Conservation (phyloP, 352 stramenopile species). For the Phytophthora cactorum region DNA sequence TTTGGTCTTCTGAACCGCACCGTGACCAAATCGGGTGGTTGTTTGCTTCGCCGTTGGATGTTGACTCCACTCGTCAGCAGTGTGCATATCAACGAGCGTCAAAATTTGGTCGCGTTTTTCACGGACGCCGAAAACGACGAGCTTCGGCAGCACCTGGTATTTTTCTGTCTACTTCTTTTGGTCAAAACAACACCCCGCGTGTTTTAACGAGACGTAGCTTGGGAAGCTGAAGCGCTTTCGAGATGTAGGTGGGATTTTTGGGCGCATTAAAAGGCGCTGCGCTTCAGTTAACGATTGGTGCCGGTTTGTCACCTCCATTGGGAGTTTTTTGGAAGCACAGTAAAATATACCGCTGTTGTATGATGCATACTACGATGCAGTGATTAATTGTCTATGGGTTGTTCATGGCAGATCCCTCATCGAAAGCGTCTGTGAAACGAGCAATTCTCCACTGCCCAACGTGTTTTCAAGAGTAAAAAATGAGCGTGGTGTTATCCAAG, state of each 20-base stretch:
- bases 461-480: conserved; percentile 40
- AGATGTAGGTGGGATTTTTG: conserved; percentile 70
- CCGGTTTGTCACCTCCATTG: conserved; percentile 61
- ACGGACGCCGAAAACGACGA: conserved; percentile 55
- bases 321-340: conserved; percentile 66
- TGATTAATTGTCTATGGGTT: not conserved
- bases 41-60: conserved; percentile 81
- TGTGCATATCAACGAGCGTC: conserved; percentile 56
- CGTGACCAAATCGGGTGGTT: conserved; percentile 68
- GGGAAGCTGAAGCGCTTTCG: conserved; percentile 67
- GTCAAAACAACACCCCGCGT: not conserved
- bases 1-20: conserved; percentile 84
- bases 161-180: not conserved
- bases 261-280: conserved; percentile 65
- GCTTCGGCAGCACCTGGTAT: conserved; percentile 65
- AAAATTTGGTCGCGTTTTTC: conserved; percentile 71
- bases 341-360: conserved; percentile 35
- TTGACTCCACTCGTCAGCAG: conserved; percentile 66
- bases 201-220: conserved; percentile 39
- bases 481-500: conserved; percentile 56
- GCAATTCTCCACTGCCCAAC: conserved; percentile 28
- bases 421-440: conserved; percentile 19
- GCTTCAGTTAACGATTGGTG: conserved; percentile 75
- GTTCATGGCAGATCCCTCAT: conserved; percentile 36
- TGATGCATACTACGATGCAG: not conserved